Percentiles rank a stretch among this genome's conserved stretches.
Evolutionary conservation across 1,284 basidiomycete genomes (phyloP).

Genomic region (Sporisorium scitamineum): DNA sequence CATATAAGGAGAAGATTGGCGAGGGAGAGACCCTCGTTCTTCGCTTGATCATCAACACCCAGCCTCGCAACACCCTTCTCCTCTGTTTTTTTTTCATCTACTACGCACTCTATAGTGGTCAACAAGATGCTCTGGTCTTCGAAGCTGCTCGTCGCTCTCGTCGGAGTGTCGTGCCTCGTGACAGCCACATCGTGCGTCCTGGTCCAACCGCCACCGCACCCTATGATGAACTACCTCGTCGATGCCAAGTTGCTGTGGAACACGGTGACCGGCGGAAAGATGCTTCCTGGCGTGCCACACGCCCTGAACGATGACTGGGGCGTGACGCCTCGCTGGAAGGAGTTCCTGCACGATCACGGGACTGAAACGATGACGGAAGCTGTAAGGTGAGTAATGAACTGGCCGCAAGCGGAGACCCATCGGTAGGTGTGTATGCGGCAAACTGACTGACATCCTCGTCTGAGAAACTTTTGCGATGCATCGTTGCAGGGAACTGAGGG

Average conservation of each 20-base stretch:
- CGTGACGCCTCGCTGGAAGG: slow-evolving; percentile 14
- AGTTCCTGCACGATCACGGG: slow-evolving; percentile 14
- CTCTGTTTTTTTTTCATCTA: background rate
- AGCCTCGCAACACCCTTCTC: background rate
- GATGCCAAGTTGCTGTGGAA: slow-evolving; percentile 21
- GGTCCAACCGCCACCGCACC: background rate
- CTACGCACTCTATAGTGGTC: no score
- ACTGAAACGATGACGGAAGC: background rate
- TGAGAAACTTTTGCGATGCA: no score
- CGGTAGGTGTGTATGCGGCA: no score
- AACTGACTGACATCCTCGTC: background rate
- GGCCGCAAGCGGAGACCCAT: background rate
- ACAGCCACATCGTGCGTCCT: background rate
- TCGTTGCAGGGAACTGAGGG: slow-evolving; percentile 2
- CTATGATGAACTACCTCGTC: slow-evolving; percentile 3
- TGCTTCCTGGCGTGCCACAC: slow-evolving; percentile 23
- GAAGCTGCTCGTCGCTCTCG: background rate
- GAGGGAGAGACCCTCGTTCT: background rate
- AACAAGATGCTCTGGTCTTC: background rate
- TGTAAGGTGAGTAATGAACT: slow-evolving; percentile 3
- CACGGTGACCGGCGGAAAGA: slow-evolving; percentile 8
- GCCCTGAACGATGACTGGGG: slow-evolving; percentile 14
- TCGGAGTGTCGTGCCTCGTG: background rate
- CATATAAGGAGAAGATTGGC: background rate
- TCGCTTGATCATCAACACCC: background rate